Evolutionary conservation across 148 eudicot species (phyloP).

Genomic region (Cornus suecica): DNA sequence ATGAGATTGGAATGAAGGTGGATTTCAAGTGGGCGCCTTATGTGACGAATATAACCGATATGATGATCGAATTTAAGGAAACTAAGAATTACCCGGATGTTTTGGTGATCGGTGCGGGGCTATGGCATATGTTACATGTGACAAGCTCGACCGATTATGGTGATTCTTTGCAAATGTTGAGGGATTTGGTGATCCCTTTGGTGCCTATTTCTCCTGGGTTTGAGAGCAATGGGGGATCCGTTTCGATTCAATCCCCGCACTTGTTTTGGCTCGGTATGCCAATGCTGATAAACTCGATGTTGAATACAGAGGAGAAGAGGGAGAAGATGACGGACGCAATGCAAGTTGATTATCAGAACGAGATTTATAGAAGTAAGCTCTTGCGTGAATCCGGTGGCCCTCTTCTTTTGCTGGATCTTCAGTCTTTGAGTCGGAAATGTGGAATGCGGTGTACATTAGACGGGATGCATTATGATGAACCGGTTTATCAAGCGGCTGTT

Average conservation of each 20-base stretch:
- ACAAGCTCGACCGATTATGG: slow-evolving; percentile 57
- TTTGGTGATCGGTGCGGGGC: slow-evolving; percentile 84
- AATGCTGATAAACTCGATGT: slow-evolving; percentile 64
- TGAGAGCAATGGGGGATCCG: slow-evolving; percentile 21
- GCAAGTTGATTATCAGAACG: slow-evolving; percentile 40
- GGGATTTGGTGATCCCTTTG: slow-evolving; percentile 42
- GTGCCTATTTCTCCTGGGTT: slow-evolving; percentile 37
- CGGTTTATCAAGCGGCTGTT: slow-evolving; percentile 74
- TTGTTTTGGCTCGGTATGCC: slow-evolving; percentile 94
- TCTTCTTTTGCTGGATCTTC: slow-evolving; percentile 56
- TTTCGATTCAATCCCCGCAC: slow-evolving; percentile 47
- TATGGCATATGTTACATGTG: slow-evolving; percentile 92
- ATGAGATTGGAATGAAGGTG: slow-evolving; percentile 67
- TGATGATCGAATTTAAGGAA: slow-evolving; percentile 31
- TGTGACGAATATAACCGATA: slow-evolving; percentile 48
- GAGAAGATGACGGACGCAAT: slow-evolving; percentile 58
- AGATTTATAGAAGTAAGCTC: slow-evolving; percentile 49
- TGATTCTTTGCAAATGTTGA: slow-evolving; percentile 37
- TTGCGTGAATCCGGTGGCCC: slow-evolving; percentile 73
- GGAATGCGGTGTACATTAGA: slow-evolving; percentile 69
- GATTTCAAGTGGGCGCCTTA: slow-evolving; percentile 97
- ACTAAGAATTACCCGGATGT: slow-evolving; percentile 71
- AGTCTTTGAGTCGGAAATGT: slow-evolving; percentile 57
- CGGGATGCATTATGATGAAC: slow-evolving; percentile 82
- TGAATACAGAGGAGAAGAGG: slow-evolving; percentile 84